phyloP scores from a whole-genome alignment of 352 stramenopile species.

The Globisporangium spinosum region DNA sequence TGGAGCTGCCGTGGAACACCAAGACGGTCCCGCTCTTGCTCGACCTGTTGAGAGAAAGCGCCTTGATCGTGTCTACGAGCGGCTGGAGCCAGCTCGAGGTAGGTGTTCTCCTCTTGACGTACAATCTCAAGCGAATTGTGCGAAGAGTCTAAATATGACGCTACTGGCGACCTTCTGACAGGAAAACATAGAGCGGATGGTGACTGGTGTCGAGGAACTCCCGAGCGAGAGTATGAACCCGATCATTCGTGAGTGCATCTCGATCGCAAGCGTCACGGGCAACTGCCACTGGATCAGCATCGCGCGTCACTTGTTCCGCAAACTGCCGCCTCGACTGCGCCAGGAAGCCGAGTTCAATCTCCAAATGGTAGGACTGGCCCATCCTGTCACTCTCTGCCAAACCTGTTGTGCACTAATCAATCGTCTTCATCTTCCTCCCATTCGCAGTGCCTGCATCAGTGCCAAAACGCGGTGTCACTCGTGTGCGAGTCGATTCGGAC shows the following conservation, averaged over 20 bases:
- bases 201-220: constrained; percentile 30
- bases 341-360: constrained; percentile 77
- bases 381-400: not conserved
- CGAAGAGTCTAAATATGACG: not conserved
- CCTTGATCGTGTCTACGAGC: constrained; percentile 31
- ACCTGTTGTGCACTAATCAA: not conserved
- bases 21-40: constrained; percentile 53
- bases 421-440: not conserved
- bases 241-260: constrained; percentile 58
- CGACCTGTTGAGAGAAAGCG: constrained; percentile 51
- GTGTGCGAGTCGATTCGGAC: constrained; percentile 46
- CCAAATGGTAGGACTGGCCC: constrained; percentile 53
- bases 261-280: constrained; percentile 41
- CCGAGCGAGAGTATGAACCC: constrained; percentile 54
- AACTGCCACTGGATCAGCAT: constrained; percentile 50
- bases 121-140: not conserved
- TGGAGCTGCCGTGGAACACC: constrained; percentile 64
- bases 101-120: not conserved
- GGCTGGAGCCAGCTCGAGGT: constrained; percentile 63
- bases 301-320: constrained; percentile 42
- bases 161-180: constrained; percentile 10
- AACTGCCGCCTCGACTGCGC: constrained; percentile 47
- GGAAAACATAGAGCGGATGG: constrained; percentile 48
- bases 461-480: constrained; percentile 36
- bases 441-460: constrained; percentile 55